Evolutionary conservation across 257 asterid species (phyloP).

Genomic region (Coffea eugenioides): DNA sequence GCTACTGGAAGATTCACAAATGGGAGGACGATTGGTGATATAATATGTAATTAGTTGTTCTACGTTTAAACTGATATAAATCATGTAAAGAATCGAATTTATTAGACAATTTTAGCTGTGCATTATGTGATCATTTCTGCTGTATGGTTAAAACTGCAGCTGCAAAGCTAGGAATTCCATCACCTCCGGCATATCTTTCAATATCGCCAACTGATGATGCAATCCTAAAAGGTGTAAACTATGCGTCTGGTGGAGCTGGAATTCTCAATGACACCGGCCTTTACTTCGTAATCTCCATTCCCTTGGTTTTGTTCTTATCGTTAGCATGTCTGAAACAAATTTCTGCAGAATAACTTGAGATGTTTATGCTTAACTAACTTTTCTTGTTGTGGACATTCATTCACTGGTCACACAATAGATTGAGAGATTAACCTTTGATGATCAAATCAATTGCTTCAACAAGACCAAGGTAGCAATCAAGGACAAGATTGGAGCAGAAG

Average conservation of each 20-base stretch:
- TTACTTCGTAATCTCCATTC: slow-evolving; percentile 54
- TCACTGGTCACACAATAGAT: slow-evolving; percentile 30
- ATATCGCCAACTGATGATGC: slow-evolving; percentile 58
- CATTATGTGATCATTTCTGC: not conserved
- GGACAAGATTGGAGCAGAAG: slow-evolving; percentile 57
- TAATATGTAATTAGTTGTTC: slow-evolving; percentile 38
- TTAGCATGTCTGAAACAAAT: not conserved
- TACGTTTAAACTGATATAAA: not conserved
- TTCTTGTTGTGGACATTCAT: not conserved
- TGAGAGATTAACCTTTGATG: slow-evolving; percentile 68
- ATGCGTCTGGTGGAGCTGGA: slow-evolving; percentile 94
- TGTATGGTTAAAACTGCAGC: slow-evolving; percentile 31
- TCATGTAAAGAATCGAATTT: not conserved
- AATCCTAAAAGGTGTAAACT: slow-evolving; percentile 66
- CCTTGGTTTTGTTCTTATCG: not conserved
- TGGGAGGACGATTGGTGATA: slow-evolving; percentile 82
- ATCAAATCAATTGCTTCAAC: slow-evolving; percentile 56
- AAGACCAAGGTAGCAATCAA: slow-evolving; percentile 48
- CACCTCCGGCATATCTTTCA: slow-evolving; percentile 81
- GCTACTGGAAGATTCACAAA: slow-evolving; percentile 85
- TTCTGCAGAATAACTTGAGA: not conserved
- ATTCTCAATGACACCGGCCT: slow-evolving; percentile 82
- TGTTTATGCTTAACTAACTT: not conserved
- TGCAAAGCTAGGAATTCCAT: slow-evolving; percentile 58
- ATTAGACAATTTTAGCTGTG: not conserved